These are phyloP conservation scores for Rhododendron williamsianum DNA, from an alignment of 148 eudicot genomes.

Conservation along the genomic window DNA sequence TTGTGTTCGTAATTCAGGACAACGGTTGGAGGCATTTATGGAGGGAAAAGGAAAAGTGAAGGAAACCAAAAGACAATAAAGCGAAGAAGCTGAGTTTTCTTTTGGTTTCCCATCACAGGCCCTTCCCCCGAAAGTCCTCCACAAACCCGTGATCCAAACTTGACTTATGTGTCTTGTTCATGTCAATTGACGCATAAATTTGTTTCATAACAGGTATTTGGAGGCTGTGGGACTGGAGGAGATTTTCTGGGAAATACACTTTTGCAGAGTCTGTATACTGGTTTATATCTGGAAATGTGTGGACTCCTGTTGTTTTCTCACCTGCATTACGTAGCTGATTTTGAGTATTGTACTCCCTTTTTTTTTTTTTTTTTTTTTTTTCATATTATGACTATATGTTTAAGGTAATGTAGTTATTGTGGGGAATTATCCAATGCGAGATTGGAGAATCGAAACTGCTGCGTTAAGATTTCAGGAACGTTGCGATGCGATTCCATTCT, in stretches of 20 bases:
- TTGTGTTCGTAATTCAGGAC: neutral
- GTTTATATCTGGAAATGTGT: neutral
- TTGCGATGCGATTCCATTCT: no score
- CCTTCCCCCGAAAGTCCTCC: neutral
- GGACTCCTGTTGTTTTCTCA: neutral
- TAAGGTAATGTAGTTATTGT: neutral
- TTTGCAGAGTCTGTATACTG: constrained; percentile 10
- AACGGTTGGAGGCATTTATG: neutral
- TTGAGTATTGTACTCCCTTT: neutral
- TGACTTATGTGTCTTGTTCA: neutral
- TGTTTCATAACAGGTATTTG: constrained; percentile 4
- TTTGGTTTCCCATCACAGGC: neutral
- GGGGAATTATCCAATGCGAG: neutral
- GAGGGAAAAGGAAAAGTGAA: neutral
- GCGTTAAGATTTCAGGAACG: neutral
- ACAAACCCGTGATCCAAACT: neutral
- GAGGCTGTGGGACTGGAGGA: neutral
- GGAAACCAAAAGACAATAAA: neutral
- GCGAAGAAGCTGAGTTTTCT: neutral
- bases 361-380: no score
- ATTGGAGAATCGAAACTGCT: neutral
- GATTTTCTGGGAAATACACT: neutral
- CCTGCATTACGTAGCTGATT: neutral
- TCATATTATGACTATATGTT: neutral
- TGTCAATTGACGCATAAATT: neutral